These are phyloP conservation scores for Lepidopterella palustris DNA, from an alignment of 495 filamentous ascomycete species.

Conservation along the genomic window DNA sequence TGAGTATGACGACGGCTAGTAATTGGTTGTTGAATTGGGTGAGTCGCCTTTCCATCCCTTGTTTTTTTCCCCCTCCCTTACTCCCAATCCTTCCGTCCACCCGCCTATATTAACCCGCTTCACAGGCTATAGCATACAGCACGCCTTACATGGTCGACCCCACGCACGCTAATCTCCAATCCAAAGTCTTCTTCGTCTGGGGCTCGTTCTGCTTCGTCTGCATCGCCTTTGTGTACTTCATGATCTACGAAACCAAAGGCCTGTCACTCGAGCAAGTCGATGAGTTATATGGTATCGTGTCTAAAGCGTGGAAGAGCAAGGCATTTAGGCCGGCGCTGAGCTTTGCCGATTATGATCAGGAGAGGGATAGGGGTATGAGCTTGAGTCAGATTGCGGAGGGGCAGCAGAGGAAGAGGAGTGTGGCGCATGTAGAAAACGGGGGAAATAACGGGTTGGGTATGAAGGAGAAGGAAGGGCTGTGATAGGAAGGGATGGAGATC, in stretches of 20 bases:
- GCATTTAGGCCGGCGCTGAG: constrained; percentile 25
- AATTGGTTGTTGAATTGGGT: constrained; percentile 42
- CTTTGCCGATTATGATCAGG: constrained; percentile 26
- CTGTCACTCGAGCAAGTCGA: constrained; percentile 38
- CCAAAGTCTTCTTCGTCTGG: constrained; percentile 41
- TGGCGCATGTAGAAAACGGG: constrained; percentile 7
- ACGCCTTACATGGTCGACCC: constrained; percentile 39
- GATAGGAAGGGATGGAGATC: constrained; percentile 14
- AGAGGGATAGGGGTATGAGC: constrained; percentile 5
- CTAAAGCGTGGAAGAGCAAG: constrained; percentile 33
- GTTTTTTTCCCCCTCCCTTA: not conserved
- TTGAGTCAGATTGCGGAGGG: constrained; percentile 21
- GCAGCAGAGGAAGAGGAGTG: constrained; percentile 27
- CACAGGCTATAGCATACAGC: constrained; percentile 35
- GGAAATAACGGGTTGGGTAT: not conserved
- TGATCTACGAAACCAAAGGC: constrained; percentile 42
- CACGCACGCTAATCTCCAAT: constrained; percentile 36
- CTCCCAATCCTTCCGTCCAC: not conserved
- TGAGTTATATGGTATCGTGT: constrained; percentile 37
- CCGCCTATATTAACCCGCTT: not conserved
- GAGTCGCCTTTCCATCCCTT: not conserved
- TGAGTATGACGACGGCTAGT: constrained; percentile 36
- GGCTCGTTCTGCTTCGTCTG: constrained; percentile 35
- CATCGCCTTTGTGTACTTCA: constrained; percentile 35
- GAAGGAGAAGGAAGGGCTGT: not conserved